Base-by-base conservation (phyloP, 2,329 filamentous ascomycete species). In the Cytospora piceae region DNA sequence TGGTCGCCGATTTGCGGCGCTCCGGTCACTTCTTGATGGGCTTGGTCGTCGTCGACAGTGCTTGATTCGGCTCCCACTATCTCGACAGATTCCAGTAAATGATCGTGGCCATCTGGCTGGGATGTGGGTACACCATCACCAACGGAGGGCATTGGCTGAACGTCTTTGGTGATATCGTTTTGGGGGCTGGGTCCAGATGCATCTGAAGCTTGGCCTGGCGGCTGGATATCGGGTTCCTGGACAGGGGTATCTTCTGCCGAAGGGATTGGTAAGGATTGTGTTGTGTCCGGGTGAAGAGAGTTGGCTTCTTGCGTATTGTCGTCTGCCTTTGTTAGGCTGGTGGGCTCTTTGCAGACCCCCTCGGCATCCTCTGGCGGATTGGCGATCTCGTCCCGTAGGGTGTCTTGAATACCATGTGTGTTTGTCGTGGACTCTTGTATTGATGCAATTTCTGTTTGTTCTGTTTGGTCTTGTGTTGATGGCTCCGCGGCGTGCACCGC, bases 391-490 rank as follows among this genome's bases (percentile, higher is more conserved):
- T 42, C 39, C 39, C 1, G 17, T 42, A 2, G 8, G 4, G 4
- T 20, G 4, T 42, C 39, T n/a, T 42, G 39, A n/a, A 1, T 2
- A 42, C 4, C 7, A 5, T 20, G 39, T 20, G 6, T 4, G 8
- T 42, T 20, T 15, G 2, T 42, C 12, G 37, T 53, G 20, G 27
- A 22, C 39, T 54, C 57, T 29, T 53, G 58, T 55, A 17, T 5
- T 29, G 49, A 5, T 57, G 53, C 17, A 12, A 27, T 24, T 53
- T 57, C 55, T n/a, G 22, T 49, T 51, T 12, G 39, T 61, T 63
- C 15, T 42, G 29, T 31, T 27, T 8, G 34, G 11, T 57, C 24
- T 29, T 60, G 39, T 24, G 8, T 37, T 42, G 56, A 2, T 31
- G 49, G 22, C 15, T 57, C 37, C n/a, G 52, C 39, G 22, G 15